Conservation (phyloP, 2,329 filamentous ascomycete species). For the Bipolaris cookei region DNA sequence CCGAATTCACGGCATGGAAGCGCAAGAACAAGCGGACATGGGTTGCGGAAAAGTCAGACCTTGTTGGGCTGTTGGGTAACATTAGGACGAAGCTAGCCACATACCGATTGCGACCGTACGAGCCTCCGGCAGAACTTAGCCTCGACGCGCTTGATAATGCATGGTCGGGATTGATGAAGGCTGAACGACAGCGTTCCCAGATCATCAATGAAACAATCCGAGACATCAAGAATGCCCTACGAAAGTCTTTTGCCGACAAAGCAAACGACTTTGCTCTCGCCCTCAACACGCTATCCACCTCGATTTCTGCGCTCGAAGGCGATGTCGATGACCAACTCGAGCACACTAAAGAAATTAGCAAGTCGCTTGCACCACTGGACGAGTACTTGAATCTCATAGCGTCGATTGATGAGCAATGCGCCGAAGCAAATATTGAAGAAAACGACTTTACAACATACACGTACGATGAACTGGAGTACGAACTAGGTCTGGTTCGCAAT, state of each 20-base stretch:
- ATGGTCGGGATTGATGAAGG: slow-evolving; percentile 79
- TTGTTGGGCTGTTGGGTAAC: slow-evolving; percentile 91
- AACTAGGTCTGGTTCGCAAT: slow-evolving; percentile 86
- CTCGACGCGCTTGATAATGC: slow-evolving; percentile 81
- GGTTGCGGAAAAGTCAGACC: slow-evolving; percentile 97
- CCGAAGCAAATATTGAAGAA: slow-evolving; percentile 97
- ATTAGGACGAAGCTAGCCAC: slow-evolving; percentile 99
- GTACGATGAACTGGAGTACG: slow-evolving; percentile 94
- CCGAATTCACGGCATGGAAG: slow-evolving; percentile 87
- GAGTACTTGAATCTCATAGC: slow-evolving; percentile 88
- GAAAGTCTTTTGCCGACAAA: slow-evolving; percentile 94
- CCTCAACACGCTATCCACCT: slow-evolving; percentile 90
- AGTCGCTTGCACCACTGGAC: slow-evolving; percentile 87
- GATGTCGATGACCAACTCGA: slow-evolving; percentile 93
- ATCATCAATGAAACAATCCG: slow-evolving; percentile 97
- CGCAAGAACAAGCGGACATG: slow-evolving; percentile 87
- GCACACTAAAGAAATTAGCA: slow-evolving; percentile 83
- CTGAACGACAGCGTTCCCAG: slow-evolving; percentile 88
- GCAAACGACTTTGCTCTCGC: slow-evolving; percentile 97
- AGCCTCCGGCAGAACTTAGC: slow-evolving; percentile 82
- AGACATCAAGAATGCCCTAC: slow-evolving; percentile 96
- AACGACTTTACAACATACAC: slow-evolving; percentile 99
- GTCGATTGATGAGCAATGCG: slow-evolving; percentile 83
- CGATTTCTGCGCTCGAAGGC: slow-evolving; percentile 95
- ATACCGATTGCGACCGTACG: slow-evolving; percentile 88